A percentile compares a stretch with the other conserved stretches of the same genome.
These are phyloP conservation scores for Cystobasidium tubakii DNA, from an alignment of 768 basidiomycete genomes.

Conservation along the genomic window DNA sequence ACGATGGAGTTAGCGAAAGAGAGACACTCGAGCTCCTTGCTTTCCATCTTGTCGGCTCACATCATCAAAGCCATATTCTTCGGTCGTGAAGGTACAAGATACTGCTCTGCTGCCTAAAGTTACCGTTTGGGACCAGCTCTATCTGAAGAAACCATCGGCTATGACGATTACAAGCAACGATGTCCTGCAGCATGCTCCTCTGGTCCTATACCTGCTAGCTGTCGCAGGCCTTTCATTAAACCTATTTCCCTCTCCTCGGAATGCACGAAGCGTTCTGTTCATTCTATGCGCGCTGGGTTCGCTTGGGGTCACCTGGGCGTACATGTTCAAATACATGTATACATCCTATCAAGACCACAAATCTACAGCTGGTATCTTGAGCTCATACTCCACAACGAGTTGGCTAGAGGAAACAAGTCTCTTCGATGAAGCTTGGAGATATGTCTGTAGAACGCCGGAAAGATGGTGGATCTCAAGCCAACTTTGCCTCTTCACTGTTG, in stretches of 20 bases:
- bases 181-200: conserved; percentile 19
- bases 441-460: conserved; percentile 53
- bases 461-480: conserved; percentile 71
- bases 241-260: conserved; percentile 30
- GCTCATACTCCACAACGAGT: conserved; percentile 20
- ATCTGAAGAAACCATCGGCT: too few relatives aligned
- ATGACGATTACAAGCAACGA: neutral
- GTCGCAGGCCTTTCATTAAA: neutral
- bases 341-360: conserved; percentile 28
- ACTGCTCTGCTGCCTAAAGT: too few relatives aligned
- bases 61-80: too few relatives aligned
- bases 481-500: conserved; percentile 59
- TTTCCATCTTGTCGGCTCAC: neutral
- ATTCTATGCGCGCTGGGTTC: conserved; percentile 14
- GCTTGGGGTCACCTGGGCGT: conserved; percentile 39
- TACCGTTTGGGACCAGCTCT: too few relatives aligned
- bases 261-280: neutral
- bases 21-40: neutral
- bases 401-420: conserved; percentile 43
- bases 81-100: too few relatives aligned
- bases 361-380: neutral
- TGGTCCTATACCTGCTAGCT: conserved; percentile 20
- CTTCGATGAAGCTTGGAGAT: conserved; percentile 45
- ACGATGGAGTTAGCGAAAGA: neutral
- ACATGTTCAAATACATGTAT: conserved; percentile 41